Percentiles rank a stretch among this genome's conserved stretches.
Conservation (phyloP, 1,139 yeast genomes). For the Saccharomyces hybrid region DNA sequence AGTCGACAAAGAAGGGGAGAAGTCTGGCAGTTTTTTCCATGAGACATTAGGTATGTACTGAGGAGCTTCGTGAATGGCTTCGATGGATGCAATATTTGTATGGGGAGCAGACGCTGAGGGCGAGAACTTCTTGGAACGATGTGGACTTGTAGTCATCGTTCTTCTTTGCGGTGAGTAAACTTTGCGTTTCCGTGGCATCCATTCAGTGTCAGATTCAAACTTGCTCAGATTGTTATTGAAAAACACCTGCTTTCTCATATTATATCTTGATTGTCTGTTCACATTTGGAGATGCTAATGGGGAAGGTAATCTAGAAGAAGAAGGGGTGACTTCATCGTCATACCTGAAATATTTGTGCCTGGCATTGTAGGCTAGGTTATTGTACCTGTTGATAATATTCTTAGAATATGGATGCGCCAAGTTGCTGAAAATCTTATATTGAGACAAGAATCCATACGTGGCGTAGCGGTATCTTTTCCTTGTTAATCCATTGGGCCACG, state of each 20-base stretch:
- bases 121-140: constrained; percentile 6
- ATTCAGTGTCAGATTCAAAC: background rate
- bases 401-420: background rate
- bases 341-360: background rate
- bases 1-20: constrained; percentile 58
- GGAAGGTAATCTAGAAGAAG: background rate
- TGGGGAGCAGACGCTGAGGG: constrained; percentile 4
- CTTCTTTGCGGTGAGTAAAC: constrained; percentile 2
- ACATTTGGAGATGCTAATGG: background rate
- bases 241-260: background rate
- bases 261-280: constrained; percentile 2
- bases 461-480: constrained; percentile 5
- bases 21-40: constrained; percentile 59
- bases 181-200: constrained; percentile 1
- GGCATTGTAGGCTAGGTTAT: background rate
- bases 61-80: constrained; percentile 1
- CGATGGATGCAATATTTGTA: constrained; percentile 2
- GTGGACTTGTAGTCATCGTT: constrained; percentile 7
- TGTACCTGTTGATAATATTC: background rate
- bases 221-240: background rate
- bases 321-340: background rate
- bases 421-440: constrained; percentile 6
- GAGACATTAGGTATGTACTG: constrained; percentile 39
- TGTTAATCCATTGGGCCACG: constrained; percentile 8
- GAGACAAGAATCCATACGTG: constrained; percentile 7